phyloP scores from a whole-genome alignment of 2,329 filamentous ascomycete species.

The Eutypa lata region DNA sequence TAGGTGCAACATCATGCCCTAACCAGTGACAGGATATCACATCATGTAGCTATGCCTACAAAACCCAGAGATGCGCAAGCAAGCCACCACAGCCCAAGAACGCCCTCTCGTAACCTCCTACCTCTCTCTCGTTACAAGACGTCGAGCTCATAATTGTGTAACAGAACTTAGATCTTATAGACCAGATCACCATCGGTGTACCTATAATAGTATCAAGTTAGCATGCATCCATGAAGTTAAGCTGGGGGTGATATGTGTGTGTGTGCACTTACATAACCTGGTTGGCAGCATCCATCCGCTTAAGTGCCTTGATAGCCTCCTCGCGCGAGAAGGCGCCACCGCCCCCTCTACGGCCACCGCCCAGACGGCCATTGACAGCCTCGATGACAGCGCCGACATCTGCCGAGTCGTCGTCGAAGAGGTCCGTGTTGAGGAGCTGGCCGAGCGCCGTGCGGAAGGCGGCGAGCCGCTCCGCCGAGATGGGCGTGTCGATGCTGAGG shows the following conservation, averaged over 20 bases:
- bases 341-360: conserved; percentile 15
- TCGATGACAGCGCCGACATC: conserved; percentile 70
- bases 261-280: conserved; percentile 77
- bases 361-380: conserved; percentile 73
- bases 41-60: no score
- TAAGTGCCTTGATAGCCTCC: conserved; percentile 76
- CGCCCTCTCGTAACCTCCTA: no score
- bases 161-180: conserved; percentile 59
- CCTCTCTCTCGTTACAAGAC: no score
- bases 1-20: no score
- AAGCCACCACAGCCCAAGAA: no score
- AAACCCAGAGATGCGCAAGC: no score
- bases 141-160: no score
- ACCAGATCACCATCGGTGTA: conserved; percentile 62
- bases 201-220: conserved; percentile 33
- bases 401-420: conserved; percentile 88
- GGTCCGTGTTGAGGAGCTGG: conserved; percentile 71
- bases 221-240: conserved; percentile 8
- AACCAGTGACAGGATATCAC: no score
- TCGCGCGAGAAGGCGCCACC: conserved; percentile 56
- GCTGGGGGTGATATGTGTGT: neutral
- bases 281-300: conserved; percentile 77
- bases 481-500: conserved; percentile 39
- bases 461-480: conserved; percentile 61
- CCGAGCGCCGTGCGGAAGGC: conserved; percentile 80